Conservation (phyloP, 345 rosid species). For the Draba incana region DNA sequence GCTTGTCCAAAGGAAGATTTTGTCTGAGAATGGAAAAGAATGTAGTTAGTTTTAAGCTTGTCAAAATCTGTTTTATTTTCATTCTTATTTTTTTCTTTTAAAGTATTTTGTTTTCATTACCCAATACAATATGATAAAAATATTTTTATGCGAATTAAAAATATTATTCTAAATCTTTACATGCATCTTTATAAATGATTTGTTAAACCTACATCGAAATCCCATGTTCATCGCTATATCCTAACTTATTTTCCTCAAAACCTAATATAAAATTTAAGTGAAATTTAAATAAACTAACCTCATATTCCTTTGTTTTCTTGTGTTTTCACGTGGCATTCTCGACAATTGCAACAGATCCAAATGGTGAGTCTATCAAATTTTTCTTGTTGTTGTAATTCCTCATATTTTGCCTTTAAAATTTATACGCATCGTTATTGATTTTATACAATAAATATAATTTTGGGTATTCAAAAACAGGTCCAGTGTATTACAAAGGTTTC, state of each 20-base stretch:
- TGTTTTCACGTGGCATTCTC: constrained; percentile 19
- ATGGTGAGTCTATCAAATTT: constrained; percentile 40
- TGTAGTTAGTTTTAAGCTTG: not conserved
- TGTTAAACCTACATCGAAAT: too few relatives aligned
- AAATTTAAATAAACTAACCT: constrained; percentile 9
- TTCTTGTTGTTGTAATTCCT: too few relatives aligned
- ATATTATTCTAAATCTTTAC: too few relatives aligned
- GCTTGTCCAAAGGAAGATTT: too few relatives aligned
- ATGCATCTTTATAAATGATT: too few relatives aligned
- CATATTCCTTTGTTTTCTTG: not conserved
- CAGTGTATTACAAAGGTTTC: constrained; percentile 71
- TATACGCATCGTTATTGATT: not conserved
- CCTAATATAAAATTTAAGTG: not conserved
- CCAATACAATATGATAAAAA: too few relatives aligned
- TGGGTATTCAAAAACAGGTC: constrained; percentile 48
- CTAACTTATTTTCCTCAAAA: not conserved
- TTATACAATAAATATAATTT: not conserved
- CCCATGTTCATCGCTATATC: too few relatives aligned
- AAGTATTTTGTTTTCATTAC: too few relatives aligned
- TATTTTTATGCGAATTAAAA: too few relatives aligned
- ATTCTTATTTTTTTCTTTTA: too few relatives aligned
- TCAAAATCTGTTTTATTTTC: not conserved
- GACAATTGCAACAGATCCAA: constrained; percentile 43
- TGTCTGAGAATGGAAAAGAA: too few relatives aligned
- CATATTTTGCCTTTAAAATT: too few relatives aligned